Percentiles rank a stretch among this genome's conserved stretches.
Conservation (phyloP, 768 basidiomycete species). For the Daedaleopsis sinensis region DNA sequence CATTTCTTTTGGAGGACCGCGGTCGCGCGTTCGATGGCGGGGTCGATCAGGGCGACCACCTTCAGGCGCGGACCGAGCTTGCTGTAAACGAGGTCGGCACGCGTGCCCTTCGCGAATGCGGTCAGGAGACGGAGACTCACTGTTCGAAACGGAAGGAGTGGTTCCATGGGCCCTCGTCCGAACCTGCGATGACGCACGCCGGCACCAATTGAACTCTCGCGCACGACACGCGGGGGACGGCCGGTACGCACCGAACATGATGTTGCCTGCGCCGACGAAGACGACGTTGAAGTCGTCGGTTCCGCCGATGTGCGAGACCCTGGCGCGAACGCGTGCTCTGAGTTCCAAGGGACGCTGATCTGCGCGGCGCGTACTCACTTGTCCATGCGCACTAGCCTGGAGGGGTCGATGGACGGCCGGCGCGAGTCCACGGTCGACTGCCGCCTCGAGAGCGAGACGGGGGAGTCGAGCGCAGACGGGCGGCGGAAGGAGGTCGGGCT, state of each 20-base stretch:
- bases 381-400: slow-evolving; percentile 77
- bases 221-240: neutral
- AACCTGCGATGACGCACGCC: slow-evolving; percentile 49
- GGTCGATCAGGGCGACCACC: slow-evolving; percentile 94
- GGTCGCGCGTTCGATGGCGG: slow-evolving; percentile 78
- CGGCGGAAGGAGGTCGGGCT: slow-evolving; percentile 18
- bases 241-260: slow-evolving; percentile 82
- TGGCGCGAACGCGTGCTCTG: slow-evolving; percentile 6
- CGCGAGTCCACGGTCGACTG: slow-evolving; percentile 46
- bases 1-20: slow-evolving; percentile 87
- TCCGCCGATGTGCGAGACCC: slow-evolving; percentile 58
- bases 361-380: slow-evolving; percentile 45
- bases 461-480: slow-evolving; percentile 27
- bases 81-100: slow-evolving; percentile 40
- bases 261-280: slow-evolving; percentile 95
- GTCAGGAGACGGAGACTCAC: slow-evolving; percentile 50
- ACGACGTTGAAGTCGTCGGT: slow-evolving; percentile 88
- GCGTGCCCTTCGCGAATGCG: neutral
- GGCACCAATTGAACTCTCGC: neutral
- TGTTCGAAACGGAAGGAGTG: slow-evolving; percentile 91
- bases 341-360: slow-evolving; percentile 12
- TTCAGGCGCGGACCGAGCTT: slow-evolving; percentile 96
- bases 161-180: slow-evolving; percentile 90
- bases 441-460: slow-evolving; percentile 17
- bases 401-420: slow-evolving; percentile 76